These are phyloP conservation scores for Candida frijolesensis DNA, from an alignment of 1,139 yeast species.

Conservation along the genomic window DNA sequence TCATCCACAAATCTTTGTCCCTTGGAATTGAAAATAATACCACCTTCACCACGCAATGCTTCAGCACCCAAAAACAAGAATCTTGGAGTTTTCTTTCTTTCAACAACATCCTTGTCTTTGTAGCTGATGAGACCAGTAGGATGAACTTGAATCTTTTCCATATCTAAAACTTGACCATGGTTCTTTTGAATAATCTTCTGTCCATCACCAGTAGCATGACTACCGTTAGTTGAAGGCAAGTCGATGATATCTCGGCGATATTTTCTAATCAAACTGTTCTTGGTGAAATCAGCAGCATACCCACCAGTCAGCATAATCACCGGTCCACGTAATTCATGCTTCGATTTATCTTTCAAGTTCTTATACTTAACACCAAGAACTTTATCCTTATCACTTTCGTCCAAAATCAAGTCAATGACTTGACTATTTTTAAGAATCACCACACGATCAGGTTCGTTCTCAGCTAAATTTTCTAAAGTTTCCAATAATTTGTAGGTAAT, in stretches of 20 bases:
- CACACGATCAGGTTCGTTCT: slow-evolving; percentile 53
- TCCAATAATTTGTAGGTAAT: slow-evolving; percentile 66
- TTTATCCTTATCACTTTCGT: slow-evolving; percentile 21
- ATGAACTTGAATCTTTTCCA: slow-evolving; percentile 79
- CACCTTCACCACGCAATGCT: slow-evolving; percentile 78
- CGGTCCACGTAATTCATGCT: slow-evolving; percentile 46
- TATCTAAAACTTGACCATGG: slow-evolving; percentile 66
- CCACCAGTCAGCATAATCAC: slow-evolving; percentile 85
- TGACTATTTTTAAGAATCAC: slow-evolving; percentile 55
- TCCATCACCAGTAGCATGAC: slow-evolving; percentile 79
- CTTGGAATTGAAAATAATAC: slow-evolving; percentile 60
- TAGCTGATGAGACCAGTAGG: slow-evolving; percentile 82
- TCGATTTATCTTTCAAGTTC: slow-evolving; percentile 37
- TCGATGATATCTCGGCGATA: slow-evolving; percentile 64
- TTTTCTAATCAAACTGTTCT: slow-evolving; percentile 50
- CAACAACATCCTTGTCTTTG: slow-evolving; percentile 50
- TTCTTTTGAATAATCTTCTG: slow-evolving; percentile 58
- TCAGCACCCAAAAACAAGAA: slow-evolving; percentile 79
- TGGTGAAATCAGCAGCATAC: slow-evolving; percentile 62
- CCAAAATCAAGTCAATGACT: slow-evolving; percentile 53
- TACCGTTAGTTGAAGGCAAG: slow-evolving; percentile 74
- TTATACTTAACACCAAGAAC: slow-evolving; percentile 55
- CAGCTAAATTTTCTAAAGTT: slow-evolving; percentile 51
- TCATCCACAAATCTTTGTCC: slow-evolving; percentile 76
- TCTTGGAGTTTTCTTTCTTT: slow-evolving; percentile 41